A percentile compares a stretch with the other conserved stretches of the same genome.
Evolutionary conservation across 192 early-diverging fungal genomes (phyloP).

Genomic region (Cetraspora pellucida): DNA sequence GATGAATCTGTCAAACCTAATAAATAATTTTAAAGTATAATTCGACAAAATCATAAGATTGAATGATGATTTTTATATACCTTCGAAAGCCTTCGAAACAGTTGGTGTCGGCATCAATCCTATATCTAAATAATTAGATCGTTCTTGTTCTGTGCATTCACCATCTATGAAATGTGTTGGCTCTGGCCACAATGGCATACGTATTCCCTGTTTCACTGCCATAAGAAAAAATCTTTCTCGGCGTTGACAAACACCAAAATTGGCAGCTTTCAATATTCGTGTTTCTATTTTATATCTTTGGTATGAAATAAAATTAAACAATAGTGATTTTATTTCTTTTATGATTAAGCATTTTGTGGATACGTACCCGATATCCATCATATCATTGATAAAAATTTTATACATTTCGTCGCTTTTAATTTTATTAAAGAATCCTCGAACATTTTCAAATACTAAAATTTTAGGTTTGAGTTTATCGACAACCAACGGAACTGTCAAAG

Average conservation of each 20-base stretch:
- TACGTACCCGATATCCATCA: background rate
- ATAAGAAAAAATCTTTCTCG: background rate
- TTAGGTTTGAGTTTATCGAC: background rate
- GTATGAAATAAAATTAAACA: background rate
- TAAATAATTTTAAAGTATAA: background rate
- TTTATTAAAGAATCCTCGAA: background rate
- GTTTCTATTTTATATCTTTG: background rate
- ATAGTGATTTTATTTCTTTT: background rate
- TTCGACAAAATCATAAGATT: background rate
- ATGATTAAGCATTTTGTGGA: background rate
- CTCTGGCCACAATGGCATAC: background rate
- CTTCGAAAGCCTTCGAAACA: background rate
- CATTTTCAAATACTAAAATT: conserved; percentile 10
- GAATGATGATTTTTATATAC: background rate
- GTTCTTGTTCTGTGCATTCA: background rate
- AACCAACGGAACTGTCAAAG: background rate
- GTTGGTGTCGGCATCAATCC: background rate
- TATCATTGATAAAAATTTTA: background rate
- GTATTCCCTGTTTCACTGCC: background rate
- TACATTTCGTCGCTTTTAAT: background rate
- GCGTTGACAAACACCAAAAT: background rate
- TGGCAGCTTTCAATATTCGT: background rate
- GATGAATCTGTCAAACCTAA: background rate
- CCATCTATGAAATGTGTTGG: background rate
- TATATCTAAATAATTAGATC: background rate